Evolutionary conservation across 192 early-diverging fungal genomes (phyloP), one percentile per base, ranked within the genome.

Genomic region (Chytriomyces sp.): DNA sequence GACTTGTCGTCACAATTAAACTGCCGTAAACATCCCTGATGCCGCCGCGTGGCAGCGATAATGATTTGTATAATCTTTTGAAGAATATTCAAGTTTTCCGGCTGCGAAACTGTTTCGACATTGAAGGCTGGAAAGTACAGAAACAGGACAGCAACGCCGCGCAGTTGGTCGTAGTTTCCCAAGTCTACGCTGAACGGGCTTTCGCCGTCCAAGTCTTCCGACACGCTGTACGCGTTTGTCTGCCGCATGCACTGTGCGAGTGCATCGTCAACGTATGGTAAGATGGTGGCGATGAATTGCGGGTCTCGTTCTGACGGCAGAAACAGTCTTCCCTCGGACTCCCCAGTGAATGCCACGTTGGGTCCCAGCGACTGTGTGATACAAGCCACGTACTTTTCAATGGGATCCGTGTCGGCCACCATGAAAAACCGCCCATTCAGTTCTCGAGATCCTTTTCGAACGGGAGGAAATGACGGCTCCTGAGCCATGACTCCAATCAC

Each of bases 1-100:
- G 69, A 65, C 60, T 83, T 83, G 44, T 83, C 82, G 63, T 83
- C 82, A 24, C 80, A 78, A 50, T 80, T 81, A 62, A 81, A 81
- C 67, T 81, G 79, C 9, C 82, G 3, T 7, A 68, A 45, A 26
- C 70, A 70, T 35, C 78, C 78, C 24, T 70, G 63, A 57, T 79
- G 63, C n/a, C 64, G 46, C 46, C 77, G 45, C 1, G 64, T 44
- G 24, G 69, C 77, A 24, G 9, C 61, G 20, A 78, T n/a, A 23
- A 72, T 64, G 26, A 69, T 60, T 7, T 43, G 9, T 3, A 62
- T 53, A 35, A 78, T 64, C 16, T 64, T 71, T 49, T 78, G 77
- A 8, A 71, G 43, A 13, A 62, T n/a, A 7, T 4, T 20, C 28
- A 78, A 60, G 23, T 70, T 72, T 46, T 69, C 69, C 6, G 68